Percentiles rank a stretch among this genome's conserved stretches.
These are phyloP conservation scores for Mucor velutinosus DNA, from an alignment of 371 early-diverging fungal genomes.

Conservation along the genomic window DNA sequence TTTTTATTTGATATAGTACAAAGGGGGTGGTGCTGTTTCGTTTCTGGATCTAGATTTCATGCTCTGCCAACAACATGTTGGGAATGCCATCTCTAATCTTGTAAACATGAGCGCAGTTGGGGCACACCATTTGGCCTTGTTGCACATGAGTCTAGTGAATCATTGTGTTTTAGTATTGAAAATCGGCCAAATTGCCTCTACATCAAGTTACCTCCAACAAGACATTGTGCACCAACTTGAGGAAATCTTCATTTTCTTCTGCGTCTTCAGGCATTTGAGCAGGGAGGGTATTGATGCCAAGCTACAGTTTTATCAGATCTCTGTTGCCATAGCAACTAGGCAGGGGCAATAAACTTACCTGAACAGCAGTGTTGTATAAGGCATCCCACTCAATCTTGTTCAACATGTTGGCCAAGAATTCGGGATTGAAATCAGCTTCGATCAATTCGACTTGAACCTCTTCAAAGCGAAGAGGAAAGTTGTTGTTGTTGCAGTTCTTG, in stretches of 20 bases:
- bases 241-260: slow-evolving; percentile 70
- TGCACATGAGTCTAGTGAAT: slow-evolving; percentile 73
- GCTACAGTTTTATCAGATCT: slow-evolving; percentile 30
- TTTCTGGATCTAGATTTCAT: slow-evolving; percentile 74
- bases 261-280: slow-evolving; percentile 74
- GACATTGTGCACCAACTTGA: slow-evolving; percentile 75
- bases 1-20: neutral
- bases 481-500: slow-evolving; percentile 86
- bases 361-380: slow-evolving; percentile 68
- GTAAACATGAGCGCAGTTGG: slow-evolving; percentile 88
- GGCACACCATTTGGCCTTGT: slow-evolving; percentile 91
- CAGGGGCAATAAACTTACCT: slow-evolving; percentile 48
- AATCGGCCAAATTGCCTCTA: neutral
- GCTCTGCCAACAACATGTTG: slow-evolving; percentile 95
- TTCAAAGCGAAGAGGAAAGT: slow-evolving; percentile 88
- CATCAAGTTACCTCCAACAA: slow-evolving; percentile 72
- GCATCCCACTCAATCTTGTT: slow-evolving; percentile 88
- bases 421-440: slow-evolving; percentile 86
- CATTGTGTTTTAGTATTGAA: neutral
- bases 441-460: slow-evolving; percentile 82
- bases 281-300: slow-evolving; percentile 69
- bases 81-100: slow-evolving; percentile 93
- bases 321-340: neutral
- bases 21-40: neutral
- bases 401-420: slow-evolving; percentile 83